Base-by-base conservation (phyloP, 1,284 basidiomycete species). In the Trametes versicolor region DNA sequence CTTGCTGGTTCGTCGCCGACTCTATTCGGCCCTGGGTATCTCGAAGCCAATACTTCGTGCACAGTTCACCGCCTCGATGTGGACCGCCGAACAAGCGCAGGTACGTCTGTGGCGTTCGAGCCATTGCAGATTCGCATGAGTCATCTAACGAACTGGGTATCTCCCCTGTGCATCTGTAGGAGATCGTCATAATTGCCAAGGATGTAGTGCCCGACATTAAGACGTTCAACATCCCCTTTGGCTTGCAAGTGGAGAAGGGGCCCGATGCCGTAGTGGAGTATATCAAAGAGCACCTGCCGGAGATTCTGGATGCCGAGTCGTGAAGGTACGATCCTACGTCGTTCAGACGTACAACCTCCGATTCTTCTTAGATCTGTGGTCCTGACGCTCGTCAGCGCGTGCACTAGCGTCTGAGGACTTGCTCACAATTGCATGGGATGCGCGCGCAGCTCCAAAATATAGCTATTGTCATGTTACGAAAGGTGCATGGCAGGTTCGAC, bases 61-160 rank as follows among this genome's bases (percentile, higher is more conserved):
- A 6, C 52, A 51, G 70, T 73, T 73, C 48, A 71, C 70, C 0
- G 71, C 71, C 1, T 73, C 70, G 8, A 73, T 73, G 71, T 73
- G 71, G 71, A 68, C 70, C 2, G 66, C 68, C 0, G 71, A 70
- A 39, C 64, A 72, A 48, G 65, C 67, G 4, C 64, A 70, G 59
- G 71, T 72, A 23, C 9, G 60, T 34, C 4, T 19, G 21, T 9
- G 13, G 8, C 27, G 23, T 43, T 3, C 15, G n/a, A 13, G n/a
- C 13, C 27, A n/a, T 43, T 17, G 8, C 12, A 52, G 21, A 8
- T 7, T 7, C 7, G 10, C 12, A 25, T 10, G 21, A 39, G n/a
- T 37, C 21, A 36, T 23, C 23, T 19, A 36, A 45, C 23, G 29
- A 32, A 32, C 29, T 32, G 29, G 41, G 41, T n/a, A 43, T 7